phyloP scores from a whole-genome alignment of 2,329 filamentous ascomycete genomes.

The Seiridium unicorne region DNA sequence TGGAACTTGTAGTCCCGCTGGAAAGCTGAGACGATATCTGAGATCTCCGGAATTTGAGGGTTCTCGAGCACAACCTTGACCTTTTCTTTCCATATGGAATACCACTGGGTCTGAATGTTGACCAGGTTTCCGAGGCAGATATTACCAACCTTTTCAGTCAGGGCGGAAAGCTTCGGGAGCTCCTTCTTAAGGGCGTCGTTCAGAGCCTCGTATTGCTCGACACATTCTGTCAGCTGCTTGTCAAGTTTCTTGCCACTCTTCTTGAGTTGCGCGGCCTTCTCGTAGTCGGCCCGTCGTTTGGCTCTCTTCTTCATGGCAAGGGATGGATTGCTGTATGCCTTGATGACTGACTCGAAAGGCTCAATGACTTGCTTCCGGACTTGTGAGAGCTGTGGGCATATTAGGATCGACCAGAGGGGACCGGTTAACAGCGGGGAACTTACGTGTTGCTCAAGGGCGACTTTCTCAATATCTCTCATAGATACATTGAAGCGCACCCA shows the following conservation, averaged over 20 bases:
- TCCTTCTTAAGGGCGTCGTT: slow-evolving; percentile 94
- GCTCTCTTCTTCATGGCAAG: slow-evolving; percentile 91
- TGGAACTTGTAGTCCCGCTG: slow-evolving; percentile 74
- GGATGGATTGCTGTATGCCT: slow-evolving; percentile 79
- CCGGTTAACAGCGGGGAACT: slow-evolving; percentile 30
- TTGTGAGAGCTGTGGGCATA: slow-evolving; percentile 46
- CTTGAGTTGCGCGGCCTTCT: slow-evolving; percentile 74
- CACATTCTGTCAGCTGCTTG: slow-evolving; percentile 77
- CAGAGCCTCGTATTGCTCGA: slow-evolving; percentile 85
- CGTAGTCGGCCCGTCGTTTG: slow-evolving; percentile 88
- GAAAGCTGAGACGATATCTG: slow-evolving; percentile 76
- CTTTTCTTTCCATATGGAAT: slow-evolving; percentile 78
- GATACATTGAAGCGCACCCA: slow-evolving; percentile 90
- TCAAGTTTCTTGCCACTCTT: slow-evolving; percentile 83
- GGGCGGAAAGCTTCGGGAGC: slow-evolving; percentile 75
- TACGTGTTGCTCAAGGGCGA: slow-evolving; percentile 83
- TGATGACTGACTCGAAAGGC: slow-evolving; percentile 76
- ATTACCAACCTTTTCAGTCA: slow-evolving; percentile 82
- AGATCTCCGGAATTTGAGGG: slow-evolving; percentile 62
- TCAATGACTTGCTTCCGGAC: slow-evolving; percentile 83
- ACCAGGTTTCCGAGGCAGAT: slow-evolving; percentile 82
- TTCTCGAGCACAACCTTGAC: slow-evolving; percentile 72
- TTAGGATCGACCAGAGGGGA: slow-evolving; percentile 19
- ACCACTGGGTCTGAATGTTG: slow-evolving; percentile 82
- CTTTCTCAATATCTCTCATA: slow-evolving; percentile 80